These are phyloP conservation scores for Backusella tuberculispora DNA, from an alignment of 192 early-diverging fungal species.

Conservation along the genomic window DNA sequence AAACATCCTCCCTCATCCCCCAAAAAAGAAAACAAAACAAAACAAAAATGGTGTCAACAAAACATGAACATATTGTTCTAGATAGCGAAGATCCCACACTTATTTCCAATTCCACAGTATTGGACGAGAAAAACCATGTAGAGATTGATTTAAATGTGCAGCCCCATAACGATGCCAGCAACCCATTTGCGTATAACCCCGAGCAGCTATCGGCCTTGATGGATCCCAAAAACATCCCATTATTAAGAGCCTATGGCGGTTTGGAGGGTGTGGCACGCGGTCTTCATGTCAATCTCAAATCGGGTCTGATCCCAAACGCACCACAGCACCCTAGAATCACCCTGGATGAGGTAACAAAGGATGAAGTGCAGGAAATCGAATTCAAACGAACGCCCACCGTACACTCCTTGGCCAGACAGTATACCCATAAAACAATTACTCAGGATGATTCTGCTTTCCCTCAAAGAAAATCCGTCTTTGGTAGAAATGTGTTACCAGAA, in stretches of 20 bases:
- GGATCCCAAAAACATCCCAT: conserved; percentile 58
- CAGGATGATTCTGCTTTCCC: conserved; percentile 41
- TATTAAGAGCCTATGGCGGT: conserved; percentile 48
- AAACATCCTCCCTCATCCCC: too few species aligned
- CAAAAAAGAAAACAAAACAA: not conserved
- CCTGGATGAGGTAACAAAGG: not conserved
- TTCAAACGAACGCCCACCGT: conserved; percentile 14
- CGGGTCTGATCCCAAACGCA: conserved; percentile 44
- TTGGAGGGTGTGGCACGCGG: conserved; percentile 50
- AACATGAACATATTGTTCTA: not conserved
- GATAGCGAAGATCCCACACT: conserved; percentile 21
- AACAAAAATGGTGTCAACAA: not conserved
- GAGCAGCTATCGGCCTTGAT: conserved; percentile 50
- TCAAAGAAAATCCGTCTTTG: conserved; percentile 63
- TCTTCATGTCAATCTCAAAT: conserved; percentile 46
- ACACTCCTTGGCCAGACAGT: conserved; percentile 5
- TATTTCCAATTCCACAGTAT: not conserved
- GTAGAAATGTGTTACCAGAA: conserved; percentile 70
- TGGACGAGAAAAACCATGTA: conserved; percentile 14
- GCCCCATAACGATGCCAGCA: conserved; percentile 41
- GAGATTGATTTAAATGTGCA: conserved; percentile 15
- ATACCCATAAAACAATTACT: not conserved
- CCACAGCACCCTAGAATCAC: conserved; percentile 5
- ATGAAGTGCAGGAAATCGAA: not conserved
- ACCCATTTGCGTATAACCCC: conserved; percentile 55